These are phyloP conservation scores for Penicillium lividum DNA, from an alignment of 495 filamentous ascomycete genomes.

Conservation along the genomic window DNA sequence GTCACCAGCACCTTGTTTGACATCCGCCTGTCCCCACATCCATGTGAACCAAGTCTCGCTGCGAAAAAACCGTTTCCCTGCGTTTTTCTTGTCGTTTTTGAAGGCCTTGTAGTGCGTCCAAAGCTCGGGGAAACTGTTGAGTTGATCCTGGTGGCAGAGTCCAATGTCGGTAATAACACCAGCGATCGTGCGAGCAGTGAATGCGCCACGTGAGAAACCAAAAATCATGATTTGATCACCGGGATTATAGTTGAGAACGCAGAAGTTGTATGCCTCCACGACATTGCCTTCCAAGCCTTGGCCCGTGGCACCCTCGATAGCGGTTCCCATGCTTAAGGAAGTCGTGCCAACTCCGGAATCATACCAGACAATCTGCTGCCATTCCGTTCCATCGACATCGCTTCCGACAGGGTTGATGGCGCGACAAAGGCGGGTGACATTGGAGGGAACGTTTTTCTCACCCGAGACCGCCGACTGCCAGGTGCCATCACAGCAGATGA, in stretches of 20 bases:
- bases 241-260: constrained; percentile 43
- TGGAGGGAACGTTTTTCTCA: constrained; percentile 27
- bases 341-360: constrained; percentile 30
- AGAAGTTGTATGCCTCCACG: constrained; percentile 28
- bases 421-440: constrained; percentile 28
- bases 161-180: constrained; percentile 56
- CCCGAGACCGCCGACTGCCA: constrained; percentile 31
- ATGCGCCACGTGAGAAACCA: constrained; percentile 62
- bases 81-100: constrained; percentile 16
- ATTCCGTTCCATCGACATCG: constrained; percentile 16
- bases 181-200: constrained; percentile 56
- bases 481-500: constrained; percentile 33
- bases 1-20: no score
- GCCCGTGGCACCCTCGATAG: constrained; percentile 22
- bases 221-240: constrained; percentile 61
- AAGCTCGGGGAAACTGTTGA: constrained; percentile 46
- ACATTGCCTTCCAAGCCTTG: constrained; percentile 22
- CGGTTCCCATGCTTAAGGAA: constrained; percentile 12
- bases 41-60: constrained; percentile 19
- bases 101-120: constrained; percentile 50
- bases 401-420: constrained; percentile 19
- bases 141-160: constrained; percentile 38
- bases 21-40: constrained; percentile 24
- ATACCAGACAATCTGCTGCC: constrained; percentile 34
- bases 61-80: constrained; percentile 14